A percentile compares a stretch with the other conserved stretches of the same genome.
Conservation (phyloP, 805 yeast species). For the Millerozyma miso region DNA sequence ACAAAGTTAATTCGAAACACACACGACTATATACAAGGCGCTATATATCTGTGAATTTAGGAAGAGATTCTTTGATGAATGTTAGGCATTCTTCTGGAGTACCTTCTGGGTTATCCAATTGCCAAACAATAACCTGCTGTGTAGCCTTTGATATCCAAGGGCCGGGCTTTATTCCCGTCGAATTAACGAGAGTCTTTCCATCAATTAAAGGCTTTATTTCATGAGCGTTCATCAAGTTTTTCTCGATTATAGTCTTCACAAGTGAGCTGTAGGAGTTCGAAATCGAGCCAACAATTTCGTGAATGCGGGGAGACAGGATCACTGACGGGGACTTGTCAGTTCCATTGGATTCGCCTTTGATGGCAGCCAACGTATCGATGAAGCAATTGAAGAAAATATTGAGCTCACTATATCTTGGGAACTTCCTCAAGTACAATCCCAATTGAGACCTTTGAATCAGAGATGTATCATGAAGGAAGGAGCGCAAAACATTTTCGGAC, state of each 20-base stretch:
- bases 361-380: constrained; percentile 19
- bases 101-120: constrained; percentile 64
- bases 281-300: neutral
- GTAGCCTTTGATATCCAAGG: constrained; percentile 73
- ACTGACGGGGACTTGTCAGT: neutral
- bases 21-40: neutral
- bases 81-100: constrained; percentile 52
- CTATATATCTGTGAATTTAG: constrained; percentile 9
- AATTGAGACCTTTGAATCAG: constrained; percentile 47
- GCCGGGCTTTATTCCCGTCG: constrained; percentile 65
- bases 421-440: constrained; percentile 56
- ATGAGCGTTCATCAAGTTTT: constrained; percentile 41
- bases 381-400: constrained; percentile 36
- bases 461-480: constrained; percentile 10
- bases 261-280: constrained; percentile 29
- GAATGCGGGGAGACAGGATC: neutral
- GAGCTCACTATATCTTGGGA: constrained; percentile 49
- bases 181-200: constrained; percentile 62
- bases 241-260: constrained; percentile 23
- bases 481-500: constrained; percentile 20
- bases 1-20: neutral
- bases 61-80: constrained; percentile 26
- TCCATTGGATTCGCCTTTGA: neutral
- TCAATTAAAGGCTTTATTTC: constrained; percentile 62
- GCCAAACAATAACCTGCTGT: constrained; percentile 63